Evolutionary conservation across 2,329 filamentous ascomycete genomes (phyloP).

Genomic region (Penicillium sp.): DNA sequence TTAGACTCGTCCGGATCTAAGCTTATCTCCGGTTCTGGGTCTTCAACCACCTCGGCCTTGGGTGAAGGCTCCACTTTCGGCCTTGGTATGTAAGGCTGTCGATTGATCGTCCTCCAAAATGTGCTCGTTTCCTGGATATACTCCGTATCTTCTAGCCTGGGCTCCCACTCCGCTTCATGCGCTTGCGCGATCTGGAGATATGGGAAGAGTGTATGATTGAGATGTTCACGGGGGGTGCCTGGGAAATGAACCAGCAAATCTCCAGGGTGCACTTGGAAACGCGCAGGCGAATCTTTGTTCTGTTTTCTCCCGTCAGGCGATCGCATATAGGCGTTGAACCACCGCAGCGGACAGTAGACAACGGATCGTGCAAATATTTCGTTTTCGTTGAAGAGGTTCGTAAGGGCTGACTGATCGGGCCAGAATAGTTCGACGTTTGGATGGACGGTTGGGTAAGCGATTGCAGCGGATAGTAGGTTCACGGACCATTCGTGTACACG

Average conservation of each 20-base stretch:
- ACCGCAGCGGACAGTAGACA: constrained; percentile 6
- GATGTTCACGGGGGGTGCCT: constrained; percentile 7
- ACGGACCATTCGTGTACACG: constrained; percentile 38
- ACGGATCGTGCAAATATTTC: constrained; percentile 4
- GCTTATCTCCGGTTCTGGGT: not conserved
- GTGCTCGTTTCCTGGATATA: not conserved
- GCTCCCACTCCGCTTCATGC: not conserved
- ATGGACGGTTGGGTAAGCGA: constrained; percentile 25
- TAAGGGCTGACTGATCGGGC: constrained; percentile 26
- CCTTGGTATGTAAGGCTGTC: not conserved
- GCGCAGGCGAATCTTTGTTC: not conserved
- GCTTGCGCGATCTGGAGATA: not conserved
- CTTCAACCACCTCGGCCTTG: not conserved
- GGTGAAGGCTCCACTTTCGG: not conserved
- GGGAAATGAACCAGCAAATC: constrained; percentile 35
- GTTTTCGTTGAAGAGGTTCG: constrained; percentile 20
- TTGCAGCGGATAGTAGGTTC: constrained; percentile 28
- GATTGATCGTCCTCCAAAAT: not conserved
- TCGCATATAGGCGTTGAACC: constrained; percentile 33
- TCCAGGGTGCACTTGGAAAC: constrained; percentile 11
- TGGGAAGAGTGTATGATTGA: not conserved
- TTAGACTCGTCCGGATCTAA: not conserved
- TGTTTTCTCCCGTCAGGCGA: constrained; percentile 6
- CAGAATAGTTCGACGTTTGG: constrained; percentile 23
- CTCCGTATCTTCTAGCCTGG: not conserved